phyloP scores from a whole-genome alignment of 192 early-diverging fungal species.

The Coemansia sp. region DNA sequence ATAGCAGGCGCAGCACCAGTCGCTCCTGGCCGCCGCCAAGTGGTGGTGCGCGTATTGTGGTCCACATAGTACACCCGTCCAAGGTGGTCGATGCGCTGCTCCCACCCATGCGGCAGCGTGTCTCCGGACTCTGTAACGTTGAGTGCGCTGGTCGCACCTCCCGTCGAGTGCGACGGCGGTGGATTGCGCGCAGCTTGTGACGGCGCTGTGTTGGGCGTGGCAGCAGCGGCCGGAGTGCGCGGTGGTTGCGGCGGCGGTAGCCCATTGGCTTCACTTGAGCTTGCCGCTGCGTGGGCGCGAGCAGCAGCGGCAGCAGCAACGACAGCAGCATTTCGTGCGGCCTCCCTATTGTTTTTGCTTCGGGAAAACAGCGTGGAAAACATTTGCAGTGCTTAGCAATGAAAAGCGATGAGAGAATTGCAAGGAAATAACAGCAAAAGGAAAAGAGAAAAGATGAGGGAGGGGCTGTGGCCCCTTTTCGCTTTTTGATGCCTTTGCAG shows the following conservation, averaged over 20 bases:
- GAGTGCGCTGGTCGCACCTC: not conserved
- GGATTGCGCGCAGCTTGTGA: not conserved
- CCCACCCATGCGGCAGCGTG: conserved; percentile 75
- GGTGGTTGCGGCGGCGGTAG: conserved; percentile 22
- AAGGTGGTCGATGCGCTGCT: conserved; percentile 89
- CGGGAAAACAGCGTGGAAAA: conserved; percentile 51
- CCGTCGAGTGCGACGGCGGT: not conserved
- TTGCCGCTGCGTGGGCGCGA: conserved; percentile 12
- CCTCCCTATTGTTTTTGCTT: conserved; percentile 41
- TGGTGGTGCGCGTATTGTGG: conserved; percentile 94
- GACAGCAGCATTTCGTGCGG: conserved; percentile 4
- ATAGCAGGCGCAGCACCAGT: conserved; percentile 8
- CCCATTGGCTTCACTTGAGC: conserved; percentile 11
- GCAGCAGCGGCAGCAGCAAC: conserved; percentile 24
- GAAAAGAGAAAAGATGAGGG: conserved; percentile 27
- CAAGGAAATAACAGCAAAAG: conserved; percentile 28
- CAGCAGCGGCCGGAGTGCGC: conserved; percentile 9
- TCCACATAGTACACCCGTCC: conserved; percentile 97
- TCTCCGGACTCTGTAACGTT: conserved; percentile 28
- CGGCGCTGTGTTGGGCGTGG: not conserved
- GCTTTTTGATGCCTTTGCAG: not conserved
- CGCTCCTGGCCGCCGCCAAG: conserved; percentile 69
- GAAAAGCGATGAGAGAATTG: conserved; percentile 19
- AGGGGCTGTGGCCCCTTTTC: not conserved
- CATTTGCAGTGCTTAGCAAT: conserved; percentile 17